Base-by-base conservation (phyloP, 306 rosid species). In the Carpinus viminea region DNA sequence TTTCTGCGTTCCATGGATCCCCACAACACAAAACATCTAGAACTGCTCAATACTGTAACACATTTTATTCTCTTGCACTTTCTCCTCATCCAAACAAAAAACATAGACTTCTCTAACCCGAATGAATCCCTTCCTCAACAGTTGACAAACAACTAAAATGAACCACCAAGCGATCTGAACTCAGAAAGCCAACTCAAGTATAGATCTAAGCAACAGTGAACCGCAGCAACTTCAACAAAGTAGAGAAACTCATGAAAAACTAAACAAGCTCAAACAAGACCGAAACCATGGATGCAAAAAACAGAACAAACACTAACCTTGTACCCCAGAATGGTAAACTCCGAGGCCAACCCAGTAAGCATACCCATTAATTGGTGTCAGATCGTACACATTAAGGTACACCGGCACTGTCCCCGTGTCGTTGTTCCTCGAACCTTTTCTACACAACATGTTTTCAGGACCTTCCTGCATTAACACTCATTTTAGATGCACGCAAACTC, bases 271-370 rank as follows among this genome's bases (percentile, higher is more conserved):
- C 65, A 31, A 38, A 72, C 48, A 36, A 26, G 46, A 38, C 57
- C 52, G 20, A 62, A 53, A 55, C 65, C 9, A 24, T 8, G 15
- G 48, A 81, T 64, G 41, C 52, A 11, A 12, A 34, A 69, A 71
- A 3, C 60, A 56, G 45, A 4, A 57, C 36, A 17, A n/a, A 21
- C 28, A 54, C 83, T 28, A 69, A 92, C 98, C 97, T 91, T 94
- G 86, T 18, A 92, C 92, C 2, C 94, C 98, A 72, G 97, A 94
- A 80, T 94, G 98, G 74, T 89, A 94, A 68, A 92, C 98, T 43
- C 97, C 98, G 36, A 94, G 98, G 26, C 98, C 98, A 57, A 94
- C 83, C 98, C 98, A 94, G 85, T 94, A 92, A 72, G 96, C 95
- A 79, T 94, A 94, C 73, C 92, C 96, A 85, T 94, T 94, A 60